Conservation (phyloP, 306 rosid species). For the Ochetophila trinervis region DNA sequence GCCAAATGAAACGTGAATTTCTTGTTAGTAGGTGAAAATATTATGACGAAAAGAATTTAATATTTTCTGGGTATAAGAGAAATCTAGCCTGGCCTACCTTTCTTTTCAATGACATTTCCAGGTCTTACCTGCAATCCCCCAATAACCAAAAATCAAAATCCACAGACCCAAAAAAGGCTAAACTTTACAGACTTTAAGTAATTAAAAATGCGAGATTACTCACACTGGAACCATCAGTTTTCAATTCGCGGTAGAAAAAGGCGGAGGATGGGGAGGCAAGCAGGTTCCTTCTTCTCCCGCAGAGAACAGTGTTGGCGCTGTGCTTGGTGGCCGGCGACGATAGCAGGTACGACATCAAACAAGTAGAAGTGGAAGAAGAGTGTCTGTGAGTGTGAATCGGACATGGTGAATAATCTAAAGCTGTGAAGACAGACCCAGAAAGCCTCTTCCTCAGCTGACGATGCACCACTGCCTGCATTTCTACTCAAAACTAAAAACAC, state of each 20-base stretch:
- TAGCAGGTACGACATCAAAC: conserved; percentile 4
- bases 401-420: conserved; percentile 13
- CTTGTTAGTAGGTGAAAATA: conserved; percentile 17
- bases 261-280: conserved; percentile 54
- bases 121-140: conserved; percentile 54
- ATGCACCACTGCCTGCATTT: no score
- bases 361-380: conserved; percentile 17
- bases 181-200: background rate
- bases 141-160: conserved; percentile 3
- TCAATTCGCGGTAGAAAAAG: conserved; percentile 59
- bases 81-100: conserved; percentile 53
- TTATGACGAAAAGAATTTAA: background rate
- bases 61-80: background rate
- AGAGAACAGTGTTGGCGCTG: background rate
- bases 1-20: conserved; percentile 8
- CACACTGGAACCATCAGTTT: conserved; percentile 69
- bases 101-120: conserved; percentile 73
- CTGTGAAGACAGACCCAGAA: conserved; percentile 18
- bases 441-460: conserved; percentile 35
- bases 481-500: no score
- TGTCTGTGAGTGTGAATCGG: conserved; percentile 20
- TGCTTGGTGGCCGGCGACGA: conserved; percentile 22
- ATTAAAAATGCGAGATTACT: conserved; percentile 11
- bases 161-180: background rate
- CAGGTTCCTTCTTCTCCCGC: conserved; percentile 20